Base-by-base conservation (phyloP, 306 rosid genomes). In the Nissolia schottii region DNA sequence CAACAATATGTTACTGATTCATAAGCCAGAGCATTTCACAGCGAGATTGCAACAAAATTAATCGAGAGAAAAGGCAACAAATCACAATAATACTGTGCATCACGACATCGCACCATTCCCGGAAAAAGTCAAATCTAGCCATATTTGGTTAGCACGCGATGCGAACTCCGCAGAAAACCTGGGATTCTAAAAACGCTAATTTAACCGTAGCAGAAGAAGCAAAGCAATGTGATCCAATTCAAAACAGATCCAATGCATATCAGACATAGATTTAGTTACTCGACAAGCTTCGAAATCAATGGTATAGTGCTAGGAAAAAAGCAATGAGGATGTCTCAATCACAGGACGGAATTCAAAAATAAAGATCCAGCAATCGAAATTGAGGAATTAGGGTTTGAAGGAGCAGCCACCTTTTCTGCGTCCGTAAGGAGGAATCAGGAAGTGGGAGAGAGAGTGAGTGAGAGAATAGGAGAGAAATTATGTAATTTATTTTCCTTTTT, bases 381-480 rank as follows among this genome's bases (percentile, higher is more conserved):
- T 5, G 35, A 67, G 5, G 50, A 61, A 61, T 56, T 63, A 69
- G 69, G 80, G 78, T 71, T 68, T 32, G 66, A 24, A 19, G 61
- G 67, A 77, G 43, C 16, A 73, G n/a, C n/a, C n/a, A n/a, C n/a
- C 72, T 67, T 7, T 67, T 71, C 43, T 18, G 48, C 38, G 70
- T 57, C 22, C 38, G 62, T 43, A n/a, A 40, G 45, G 72, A 37
- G 25, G 46, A 49, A 51, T 71, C 49, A 56, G 59, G 10, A 15
- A 38, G 61, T 20, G 69, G 2, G 60, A 31, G 77, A 6, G 41
- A 6, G 28, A 49, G 41, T 35, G 28, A 23, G 40, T 6, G 37
- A 28, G 60, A 16, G 13, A 15, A 24, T 22, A 22, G 41, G 6
- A 28, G 54, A 25, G 46, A 6, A 37, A 48, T 46, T 35, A 60